Percentiles rank a stretch among this genome's conserved stretches.
Evolutionary conservation across 768 basidiomycete genomes (phyloP).

Genomic region (Lactarius psammicola): DNA sequence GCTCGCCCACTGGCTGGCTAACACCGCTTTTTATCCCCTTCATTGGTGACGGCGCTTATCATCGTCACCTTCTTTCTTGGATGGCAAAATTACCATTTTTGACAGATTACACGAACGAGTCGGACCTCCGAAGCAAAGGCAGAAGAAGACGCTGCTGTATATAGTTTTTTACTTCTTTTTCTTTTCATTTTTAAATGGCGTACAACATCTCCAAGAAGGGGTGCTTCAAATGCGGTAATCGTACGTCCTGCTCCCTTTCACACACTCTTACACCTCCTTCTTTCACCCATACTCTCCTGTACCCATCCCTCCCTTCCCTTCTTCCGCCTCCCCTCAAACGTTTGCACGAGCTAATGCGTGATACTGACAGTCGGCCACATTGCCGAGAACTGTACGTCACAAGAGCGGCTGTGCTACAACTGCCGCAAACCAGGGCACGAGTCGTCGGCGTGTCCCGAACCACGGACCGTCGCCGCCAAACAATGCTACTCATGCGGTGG

Average conservation of each 20-base stretch:
- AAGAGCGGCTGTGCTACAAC: conserved; percentile 90
- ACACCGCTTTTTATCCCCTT: not conserved
- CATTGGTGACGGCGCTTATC: conserved; percentile 11
- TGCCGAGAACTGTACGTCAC: conserved; percentile 87
- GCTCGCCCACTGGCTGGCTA: not conserved
- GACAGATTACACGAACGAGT: conserved; percentile 11
- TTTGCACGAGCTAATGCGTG: conserved; percentile 27
- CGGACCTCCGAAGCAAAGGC: conserved; percentile 7
- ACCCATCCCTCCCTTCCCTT: not conserved
- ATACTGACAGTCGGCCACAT: conserved; percentile 76
- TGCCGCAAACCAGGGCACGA: conserved; percentile 95
- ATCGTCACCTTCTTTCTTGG: not conserved
- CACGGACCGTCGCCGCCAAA: conserved; percentile 77
- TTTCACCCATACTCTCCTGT: not conserved
- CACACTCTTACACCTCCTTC: not conserved
- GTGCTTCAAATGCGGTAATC: conserved; percentile 92
- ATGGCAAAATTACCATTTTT: not conserved
- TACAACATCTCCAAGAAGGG: conserved; percentile 84
- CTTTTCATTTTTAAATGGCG: conserved; percentile 56
- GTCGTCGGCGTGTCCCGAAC: conserved; percentile 82
- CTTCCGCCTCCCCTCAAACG: not conserved
- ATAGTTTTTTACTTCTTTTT: conserved; percentile 19
- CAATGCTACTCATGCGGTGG: conserved; percentile 94
- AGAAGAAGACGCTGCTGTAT: conserved; percentile 21
- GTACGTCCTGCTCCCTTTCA: conserved; percentile 46